These are phyloP conservation scores for Abrus precatorius DNA, from an alignment of 306 rosid species.

Conservation along the genomic window DNA sequence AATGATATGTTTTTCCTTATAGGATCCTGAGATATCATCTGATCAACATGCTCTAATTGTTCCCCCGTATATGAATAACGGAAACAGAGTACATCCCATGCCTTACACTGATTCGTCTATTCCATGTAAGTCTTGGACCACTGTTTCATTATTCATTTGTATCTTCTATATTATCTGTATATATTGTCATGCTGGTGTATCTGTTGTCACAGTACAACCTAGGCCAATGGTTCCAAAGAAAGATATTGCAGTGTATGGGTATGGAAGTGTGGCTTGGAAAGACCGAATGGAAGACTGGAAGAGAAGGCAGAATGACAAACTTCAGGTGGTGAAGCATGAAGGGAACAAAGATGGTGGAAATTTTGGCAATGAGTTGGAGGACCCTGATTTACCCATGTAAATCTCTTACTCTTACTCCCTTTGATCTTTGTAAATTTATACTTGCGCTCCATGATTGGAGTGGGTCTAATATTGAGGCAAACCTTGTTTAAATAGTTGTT, in stretches of 20 bases:
- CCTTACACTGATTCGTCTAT: conserved; percentile 70
- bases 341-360: conserved; percentile 63
- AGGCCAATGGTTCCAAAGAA: conserved; percentile 97
- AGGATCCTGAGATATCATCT: conserved; percentile 83
- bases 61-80: conserved; percentile 77
- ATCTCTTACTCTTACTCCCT: conserved; percentile 30
- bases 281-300: conserved; percentile 98
- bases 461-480: not conserved
- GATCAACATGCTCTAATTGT: conserved; percentile 87
- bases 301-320: conserved; percentile 86
- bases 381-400: conserved; percentile 90
- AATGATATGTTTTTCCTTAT: conserved; percentile 27
- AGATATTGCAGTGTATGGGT: conserved; percentile 94
- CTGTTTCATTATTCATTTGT: conserved; percentile 9
- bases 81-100: conserved; percentile 79
- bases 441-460: conserved; percentile 17
- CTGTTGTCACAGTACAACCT: conserved; percentile 71
- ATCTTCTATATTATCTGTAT: not conserved
- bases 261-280: conserved; percentile 98
- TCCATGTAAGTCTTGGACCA: conserved; percentile 63
- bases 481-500: conserved; percentile 11
- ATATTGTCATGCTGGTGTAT: conserved; percentile 35
- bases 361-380: conserved; percentile 71
- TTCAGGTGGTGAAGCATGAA: conserved; percentile 91
- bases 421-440: conserved; percentile 7